Percentiles rank a stretch among this genome's conserved stretches.
Evolutionary conservation across 192 early-diverging fungal species (phyloP).

Genomic region (Backusella westeae): DNA sequence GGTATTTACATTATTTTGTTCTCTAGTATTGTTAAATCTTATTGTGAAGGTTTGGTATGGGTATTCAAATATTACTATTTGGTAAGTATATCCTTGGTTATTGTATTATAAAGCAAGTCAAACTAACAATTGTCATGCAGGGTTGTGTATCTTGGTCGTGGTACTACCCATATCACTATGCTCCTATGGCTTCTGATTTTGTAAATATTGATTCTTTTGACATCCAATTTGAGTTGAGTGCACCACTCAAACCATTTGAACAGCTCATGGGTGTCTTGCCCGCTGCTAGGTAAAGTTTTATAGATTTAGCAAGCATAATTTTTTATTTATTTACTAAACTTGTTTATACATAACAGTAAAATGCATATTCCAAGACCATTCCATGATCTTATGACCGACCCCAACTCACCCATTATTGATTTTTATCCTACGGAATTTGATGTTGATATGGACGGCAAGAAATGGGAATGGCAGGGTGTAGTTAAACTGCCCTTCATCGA

Average conservation of each 20-base stretch:
- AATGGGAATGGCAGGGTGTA: constrained; percentile 91
- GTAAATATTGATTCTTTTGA: constrained; percentile 68
- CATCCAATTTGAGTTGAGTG: constrained; percentile 78
- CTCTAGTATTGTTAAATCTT: constrained; percentile 64
- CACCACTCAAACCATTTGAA: constrained; percentile 89
- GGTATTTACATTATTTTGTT: background rate
- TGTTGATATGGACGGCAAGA: constrained; percentile 94
- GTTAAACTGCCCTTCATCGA: constrained; percentile 96
- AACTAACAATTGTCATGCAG: constrained; percentile 5
- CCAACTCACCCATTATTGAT: constrained; percentile 85
- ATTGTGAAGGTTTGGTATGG: constrained; percentile 96
- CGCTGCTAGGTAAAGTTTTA: constrained; percentile 50
- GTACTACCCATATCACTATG: constrained; percentile 98
- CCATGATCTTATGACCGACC: constrained; percentile 77
- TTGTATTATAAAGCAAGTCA: background rate
- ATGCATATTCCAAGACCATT: constrained; percentile 67
- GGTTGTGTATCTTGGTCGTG: constrained; percentile 95
- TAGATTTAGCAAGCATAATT: background rate
- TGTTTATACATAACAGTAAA: constrained; percentile 32
- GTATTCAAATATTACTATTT: constrained; percentile 94
- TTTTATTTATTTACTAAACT: background rate
- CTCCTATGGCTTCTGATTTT: constrained; percentile 86
- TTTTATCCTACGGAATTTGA: constrained; percentile 94
- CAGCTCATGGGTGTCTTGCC: constrained; percentile 98
- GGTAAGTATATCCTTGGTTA: constrained; percentile 23